Base-by-base conservation (phyloP, 2,329 filamentous ascomycete genomes). In the Zymoseptoria crescenta region DNA sequence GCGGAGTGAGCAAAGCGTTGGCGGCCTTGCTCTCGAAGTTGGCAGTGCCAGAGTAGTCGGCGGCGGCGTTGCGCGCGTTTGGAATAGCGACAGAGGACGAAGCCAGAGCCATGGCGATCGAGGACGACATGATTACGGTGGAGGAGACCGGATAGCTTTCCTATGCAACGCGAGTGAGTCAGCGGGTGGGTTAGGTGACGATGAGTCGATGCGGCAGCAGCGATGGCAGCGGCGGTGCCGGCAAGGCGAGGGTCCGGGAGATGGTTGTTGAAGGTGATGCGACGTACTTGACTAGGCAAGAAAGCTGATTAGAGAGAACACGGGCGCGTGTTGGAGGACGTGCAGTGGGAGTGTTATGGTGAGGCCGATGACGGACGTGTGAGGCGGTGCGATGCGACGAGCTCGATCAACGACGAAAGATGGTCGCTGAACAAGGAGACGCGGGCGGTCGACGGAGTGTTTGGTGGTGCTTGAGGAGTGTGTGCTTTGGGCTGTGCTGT, bases 1-100 rank as follows among this genome's bases (percentile, higher is more conserved):
- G 93, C 72, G 93, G 93, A 74, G 93, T 96, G 64, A 89, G 91
- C 70, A 96, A 85, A 74, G 84, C 80, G 63, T 64, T 68, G 55
- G 66, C 66, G 49, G 61, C 62, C 68, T 67, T 58, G 24, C 24
- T 24, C 58, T 69, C 68, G 61, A 64, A 65, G 54, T 63, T 62
- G 57, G 66, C 64, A 63, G 68, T 66, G 67, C 62, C 65, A 45
- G 61, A 61, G 56, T 65, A 58, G 59, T 62, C 62, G 57, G 54
- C 58, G 55, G 49, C 54, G 55, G 56, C 52, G 62, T 65, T 62
- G 64, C 67, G 68, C 54, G 55, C 52, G 54, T 67, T 64, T 45
- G 68, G 66, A 56, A 69, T 69, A 58, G 67, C 66, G 63, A 69
- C 61, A 54, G 65, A 72, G 19, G 63, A 58, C 29, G 68, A 68